Percentiles rank a stretch among this genome's conserved stretches.
These are phyloP conservation scores for Globisporangium heterothallicum DNA, from an alignment of 352 stramenopile species.

Conservation along the genomic window DNA sequence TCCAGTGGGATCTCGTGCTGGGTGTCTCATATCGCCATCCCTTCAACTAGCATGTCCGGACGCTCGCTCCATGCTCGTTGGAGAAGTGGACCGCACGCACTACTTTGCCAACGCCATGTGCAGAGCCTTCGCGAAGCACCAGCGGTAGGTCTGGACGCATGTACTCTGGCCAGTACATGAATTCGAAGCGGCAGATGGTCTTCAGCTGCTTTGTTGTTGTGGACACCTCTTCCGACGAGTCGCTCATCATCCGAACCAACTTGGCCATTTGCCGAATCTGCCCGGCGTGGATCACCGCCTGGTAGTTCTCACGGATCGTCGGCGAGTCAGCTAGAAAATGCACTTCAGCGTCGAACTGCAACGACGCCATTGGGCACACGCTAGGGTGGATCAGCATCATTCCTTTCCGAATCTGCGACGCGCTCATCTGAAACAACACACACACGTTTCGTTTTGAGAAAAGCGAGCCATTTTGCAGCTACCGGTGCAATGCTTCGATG, in stretches of 20 bases:
- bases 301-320: slow-evolving; percentile 62
- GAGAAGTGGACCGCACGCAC: slow-evolving; percentile 53
- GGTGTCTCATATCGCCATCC: no score
- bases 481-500: slow-evolving; percentile 32
- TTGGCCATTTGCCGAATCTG: slow-evolving; percentile 80
- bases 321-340: slow-evolving; percentile 29
- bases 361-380: slow-evolving; percentile 10
- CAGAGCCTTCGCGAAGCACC: slow-evolving; percentile 59
- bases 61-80: slow-evolving; percentile 30
- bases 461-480: slow-evolving; percentile 21
- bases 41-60: slow-evolving; percentile 53
- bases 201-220: slow-evolving; percentile 13
- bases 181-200: slow-evolving; percentile 75
- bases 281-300: slow-evolving; percentile 78
- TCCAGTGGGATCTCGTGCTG: neutral
- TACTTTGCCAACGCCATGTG: slow-evolving; percentile 66
- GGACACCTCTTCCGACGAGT: neutral
- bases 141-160: slow-evolving; percentile 70
- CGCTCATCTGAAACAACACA: slow-evolving; percentile 5
- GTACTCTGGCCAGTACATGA: slow-evolving; percentile 86
- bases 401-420: slow-evolving; percentile 33
- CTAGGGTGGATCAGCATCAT: slow-evolving; percentile 15
- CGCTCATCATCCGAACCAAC: slow-evolving; percentile 43
- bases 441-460: neutral
- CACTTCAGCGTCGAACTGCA: slow-evolving; percentile 14